Conservation (phyloP, 257 asterid genomes). For the Solanum ossicruentum region DNA sequence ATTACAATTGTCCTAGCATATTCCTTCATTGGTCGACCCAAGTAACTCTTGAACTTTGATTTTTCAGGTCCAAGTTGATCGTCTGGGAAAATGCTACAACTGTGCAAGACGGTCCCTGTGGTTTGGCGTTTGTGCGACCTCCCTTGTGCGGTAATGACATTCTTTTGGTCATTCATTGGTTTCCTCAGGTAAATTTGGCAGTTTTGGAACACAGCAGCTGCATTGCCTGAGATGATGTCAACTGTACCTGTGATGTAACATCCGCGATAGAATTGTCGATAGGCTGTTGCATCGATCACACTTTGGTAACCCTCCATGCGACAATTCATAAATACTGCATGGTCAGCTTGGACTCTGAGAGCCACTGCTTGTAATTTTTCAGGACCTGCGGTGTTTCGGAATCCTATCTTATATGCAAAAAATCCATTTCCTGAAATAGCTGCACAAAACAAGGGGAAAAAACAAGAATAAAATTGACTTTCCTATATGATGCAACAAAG, state of each 20-base stretch:
- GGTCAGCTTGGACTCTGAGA: slow-evolving; percentile 65
- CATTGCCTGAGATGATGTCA: slow-evolving; percentile 76
- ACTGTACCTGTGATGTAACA: slow-evolving; percentile 67
- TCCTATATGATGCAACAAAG: not conserved
- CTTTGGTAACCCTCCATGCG: slow-evolving; percentile 75
- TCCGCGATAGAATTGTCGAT: slow-evolving; percentile 67
- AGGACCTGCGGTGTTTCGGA: slow-evolving; percentile 82
- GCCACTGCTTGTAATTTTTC: slow-evolving; percentile 94
- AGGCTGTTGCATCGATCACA: slow-evolving; percentile 50
- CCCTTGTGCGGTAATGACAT: slow-evolving; percentile 61
- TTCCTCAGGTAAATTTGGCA: slow-evolving; percentile 52
- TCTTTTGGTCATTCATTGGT: slow-evolving; percentile 50
- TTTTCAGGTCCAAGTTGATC: slow-evolving; percentile 36
- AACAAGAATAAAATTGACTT: not conserved
- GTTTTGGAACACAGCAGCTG: slow-evolving; percentile 61
- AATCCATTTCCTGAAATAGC: slow-evolving; percentile 69
- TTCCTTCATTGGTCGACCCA: slow-evolving; percentile 76
- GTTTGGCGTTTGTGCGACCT: slow-evolving; percentile 45
- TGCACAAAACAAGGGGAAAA: slow-evolving; percentile 3
- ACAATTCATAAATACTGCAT: slow-evolving; percentile 51
- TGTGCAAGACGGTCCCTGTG: slow-evolving; percentile 63
- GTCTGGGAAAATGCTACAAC: slow-evolving; percentile 46
- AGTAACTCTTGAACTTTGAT: slow-evolving; percentile 39
- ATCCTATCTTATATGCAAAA: slow-evolving; percentile 67
- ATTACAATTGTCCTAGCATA: slow-evolving; percentile 57